Conservation (phyloP, 2,329 filamentous ascomycete species). For the Fusarium sp. region DNA sequence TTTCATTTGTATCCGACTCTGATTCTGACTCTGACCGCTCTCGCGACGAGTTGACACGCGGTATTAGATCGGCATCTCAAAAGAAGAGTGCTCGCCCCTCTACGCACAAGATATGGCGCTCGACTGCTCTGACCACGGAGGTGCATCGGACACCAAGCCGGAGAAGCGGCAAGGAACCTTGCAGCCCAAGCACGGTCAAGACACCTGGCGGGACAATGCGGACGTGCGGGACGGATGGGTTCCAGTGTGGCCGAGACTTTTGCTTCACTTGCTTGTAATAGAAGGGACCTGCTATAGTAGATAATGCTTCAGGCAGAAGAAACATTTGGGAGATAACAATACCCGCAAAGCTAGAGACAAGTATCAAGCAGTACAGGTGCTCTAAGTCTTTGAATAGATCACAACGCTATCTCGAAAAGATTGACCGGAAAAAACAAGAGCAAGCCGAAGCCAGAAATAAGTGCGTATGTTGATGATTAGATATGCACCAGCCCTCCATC, state of each 20-base stretch:
- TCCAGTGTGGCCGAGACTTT: constrained; percentile 70
- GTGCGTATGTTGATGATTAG: constrained; percentile 39
- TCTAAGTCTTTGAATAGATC: constrained; percentile 42
- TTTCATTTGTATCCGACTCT: constrained; percentile 61
- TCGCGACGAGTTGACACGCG: constrained; percentile 52
- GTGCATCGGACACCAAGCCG: constrained; percentile 47
- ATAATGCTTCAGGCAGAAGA: neutral
- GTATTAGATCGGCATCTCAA: constrained; percentile 33
- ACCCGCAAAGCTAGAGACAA: neutral
- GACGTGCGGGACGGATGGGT: constrained; percentile 70
- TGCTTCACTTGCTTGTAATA: constrained; percentile 70
- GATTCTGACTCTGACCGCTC: constrained; percentile 61
- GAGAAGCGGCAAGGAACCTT: constrained; percentile 35
- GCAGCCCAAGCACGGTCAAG: constrained; percentile 50
- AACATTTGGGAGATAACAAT: neutral
- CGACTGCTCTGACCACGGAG: constrained; percentile 50
- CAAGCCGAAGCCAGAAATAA: constrained; percentile 32
- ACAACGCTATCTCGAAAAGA: constrained; percentile 47
- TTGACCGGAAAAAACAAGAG: constrained; percentile 42
- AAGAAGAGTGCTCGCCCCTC: constrained; percentile 31
- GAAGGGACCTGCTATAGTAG: neutral
- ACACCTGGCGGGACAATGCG: constrained; percentile 67
- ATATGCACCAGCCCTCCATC: constrained; percentile 41
- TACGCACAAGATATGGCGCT: constrained; percentile 49
- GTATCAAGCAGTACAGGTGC: constrained; percentile 28